Evolutionary conservation across 768 basidiomycete genomes (phyloP), one percentile per base, ranked within the genome.

Genomic region (Leucocoprinus sp.): DNA sequence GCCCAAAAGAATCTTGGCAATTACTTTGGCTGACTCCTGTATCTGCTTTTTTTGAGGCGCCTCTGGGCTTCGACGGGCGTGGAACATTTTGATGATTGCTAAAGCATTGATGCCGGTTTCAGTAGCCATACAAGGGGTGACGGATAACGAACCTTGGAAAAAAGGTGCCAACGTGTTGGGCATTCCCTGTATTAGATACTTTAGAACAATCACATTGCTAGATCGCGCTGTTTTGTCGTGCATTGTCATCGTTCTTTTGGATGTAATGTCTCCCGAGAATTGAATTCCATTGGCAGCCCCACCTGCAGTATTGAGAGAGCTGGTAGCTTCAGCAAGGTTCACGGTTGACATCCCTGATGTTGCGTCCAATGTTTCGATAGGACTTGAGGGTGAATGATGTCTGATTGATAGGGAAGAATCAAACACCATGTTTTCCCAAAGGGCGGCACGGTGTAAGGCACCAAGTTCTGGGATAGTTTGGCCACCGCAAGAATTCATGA

Each of bases 41-140:
- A 93, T 85, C 55, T 88, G 86, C 57, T 84, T 82, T 61, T 77
- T 84, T 58, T 93, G 91, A 12, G 70, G 55, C 3, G 73, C 50
- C 55, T 95, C 92, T 8, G 80, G 75, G 56, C 79, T 88, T 15
- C 91, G 78, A 49, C 89, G 72, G 9, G 80, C 79, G 57, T 89
- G 80, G 62, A 93, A 86, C 61, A 93, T 72, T 64, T 92, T 90
- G 50, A 90, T 82, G 55, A 90, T 78, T 11, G 91, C 90, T 93
- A n/a, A n/a, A n/a, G 43, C 27, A 37, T 15, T 44, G 37, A 40
- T 42, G 17, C 42, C 14, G 45, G 21, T 26, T 15, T 21, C 19
- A 37, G 9, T 14, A 8, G 33, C 12, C 15, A 33, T n/a, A 41
- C 11, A 9, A 5, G 27, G 1, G 19, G 6, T 42, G 18, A 27